These are phyloP conservation scores for Medakamo hakoo DNA, from an alignment of 139 green algal species.

Conservation along the genomic window DNA sequence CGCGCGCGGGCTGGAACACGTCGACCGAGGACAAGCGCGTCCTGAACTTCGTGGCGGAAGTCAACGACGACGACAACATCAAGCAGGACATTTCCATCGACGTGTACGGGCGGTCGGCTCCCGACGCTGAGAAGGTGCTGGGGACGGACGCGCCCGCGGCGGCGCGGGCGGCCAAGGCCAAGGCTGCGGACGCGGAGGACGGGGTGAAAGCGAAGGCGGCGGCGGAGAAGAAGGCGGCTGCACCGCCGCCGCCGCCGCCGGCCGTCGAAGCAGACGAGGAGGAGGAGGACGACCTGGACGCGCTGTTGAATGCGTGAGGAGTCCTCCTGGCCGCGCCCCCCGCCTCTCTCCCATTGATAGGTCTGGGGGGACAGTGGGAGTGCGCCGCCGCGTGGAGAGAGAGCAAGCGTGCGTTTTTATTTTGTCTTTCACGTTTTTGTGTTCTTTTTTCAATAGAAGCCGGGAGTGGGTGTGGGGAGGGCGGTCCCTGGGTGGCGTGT, in stretches of 20 bases:
- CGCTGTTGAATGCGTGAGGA: constrained; percentile 25
- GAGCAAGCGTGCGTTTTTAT: not conserved
- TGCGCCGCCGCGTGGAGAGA: not conserved
- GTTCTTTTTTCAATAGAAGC: not conserved
- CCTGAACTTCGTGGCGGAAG: constrained; percentile 73
- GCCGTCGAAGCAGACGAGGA: constrained; percentile 16
- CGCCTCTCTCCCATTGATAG: too few species aligned
- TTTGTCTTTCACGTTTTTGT: not conserved
- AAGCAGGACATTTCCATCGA: constrained; percentile 85
- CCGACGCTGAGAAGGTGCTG: constrained; percentile 12
- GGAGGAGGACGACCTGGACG: constrained; percentile 48
- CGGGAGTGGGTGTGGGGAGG: too few species aligned
- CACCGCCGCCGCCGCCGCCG: constrained; percentile 2
- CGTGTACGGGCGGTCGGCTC: constrained; percentile 64
- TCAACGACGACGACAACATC: constrained; percentile 80
- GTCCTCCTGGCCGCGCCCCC: too few species aligned
- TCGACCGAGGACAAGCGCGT: constrained; percentile 65
- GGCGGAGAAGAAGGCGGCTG: not conserved
- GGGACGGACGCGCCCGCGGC: not conserved
- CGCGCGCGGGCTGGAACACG: constrained; percentile 70
- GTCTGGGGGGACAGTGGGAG: not conserved
- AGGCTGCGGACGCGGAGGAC: not conserved
- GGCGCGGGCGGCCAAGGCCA: constrained; percentile 14
- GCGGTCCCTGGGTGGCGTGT: too few species aligned
- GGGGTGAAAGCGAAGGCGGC: not conserved